phyloP scores from a whole-genome alignment of 2,329 filamentous ascomycete species.

The Boeremia exigua region DNA sequence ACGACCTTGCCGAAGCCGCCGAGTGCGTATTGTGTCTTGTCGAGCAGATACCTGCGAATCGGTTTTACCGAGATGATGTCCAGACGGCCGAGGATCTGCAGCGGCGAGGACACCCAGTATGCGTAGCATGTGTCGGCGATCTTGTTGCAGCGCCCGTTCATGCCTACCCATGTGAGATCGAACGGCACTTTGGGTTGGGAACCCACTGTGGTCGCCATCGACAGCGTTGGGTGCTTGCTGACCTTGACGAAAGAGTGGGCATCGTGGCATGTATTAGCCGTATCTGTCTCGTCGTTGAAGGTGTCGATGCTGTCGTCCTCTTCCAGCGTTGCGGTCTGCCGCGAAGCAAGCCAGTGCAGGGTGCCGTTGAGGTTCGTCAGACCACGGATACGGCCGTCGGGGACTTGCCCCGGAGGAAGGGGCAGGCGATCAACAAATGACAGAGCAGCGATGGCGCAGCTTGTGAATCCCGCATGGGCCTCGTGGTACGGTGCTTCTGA shows the following conservation, averaged over 20 bases:
- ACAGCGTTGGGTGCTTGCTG: conserved; percentile 31
- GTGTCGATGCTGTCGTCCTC: conserved; percentile 52
- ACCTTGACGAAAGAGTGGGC: conserved; percentile 48
- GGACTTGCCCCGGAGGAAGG: conserved; percentile 22
- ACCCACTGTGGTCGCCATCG: conserved; percentile 33
- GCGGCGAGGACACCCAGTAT: conserved; percentile 83
- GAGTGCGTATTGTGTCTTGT: conserved; percentile 84
- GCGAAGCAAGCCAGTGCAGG: conserved; percentile 54
- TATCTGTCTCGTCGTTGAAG: conserved; percentile 45
- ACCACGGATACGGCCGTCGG: conserved; percentile 39
- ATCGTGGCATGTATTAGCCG: conserved; percentile 49
- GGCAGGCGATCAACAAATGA: conserved; percentile 72
- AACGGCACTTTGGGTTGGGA: conserved; percentile 68
- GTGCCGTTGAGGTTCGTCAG: conserved; percentile 49
- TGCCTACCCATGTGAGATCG: conserved; percentile 68
- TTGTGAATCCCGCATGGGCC: conserved; percentile 89
- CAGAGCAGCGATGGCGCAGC: conserved; percentile 82
- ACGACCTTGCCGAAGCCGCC: conserved; percentile 57
- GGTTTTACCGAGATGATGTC: conserved; percentile 64
- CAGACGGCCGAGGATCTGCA: conserved; percentile 47
- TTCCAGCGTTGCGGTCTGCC: conserved; percentile 54
- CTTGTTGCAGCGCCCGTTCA: conserved; percentile 92
- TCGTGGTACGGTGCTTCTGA: conserved; percentile 80
- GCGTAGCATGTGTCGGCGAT: conserved; percentile 93
- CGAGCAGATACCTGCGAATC: conserved; percentile 79